Base-by-base conservation (phyloP, 2,329 filamentous ascomycete genomes). In the Thelonectria discophora region DNA sequence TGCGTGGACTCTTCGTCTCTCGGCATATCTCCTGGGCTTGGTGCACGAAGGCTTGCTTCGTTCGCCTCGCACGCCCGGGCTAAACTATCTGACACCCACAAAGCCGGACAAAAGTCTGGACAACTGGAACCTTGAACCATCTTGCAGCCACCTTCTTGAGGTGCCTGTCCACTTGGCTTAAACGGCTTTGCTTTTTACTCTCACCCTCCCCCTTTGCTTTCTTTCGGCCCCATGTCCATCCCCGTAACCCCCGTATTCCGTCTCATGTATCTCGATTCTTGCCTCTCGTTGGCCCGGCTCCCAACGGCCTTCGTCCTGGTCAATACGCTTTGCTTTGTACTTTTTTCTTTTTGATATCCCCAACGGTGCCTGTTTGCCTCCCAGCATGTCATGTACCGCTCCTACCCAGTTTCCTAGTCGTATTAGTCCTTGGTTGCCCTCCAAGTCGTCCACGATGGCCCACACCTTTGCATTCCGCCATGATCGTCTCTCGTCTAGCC, bases 391-490 rank as follows among this genome's bases (percentile, higher is more conserved):
- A 30, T 30, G 27, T 48, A 63, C 65, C 72, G 71, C 74, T 73
- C 69, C 70, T 66, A 30, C 27, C 27, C 27, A 74, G 69, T 71
- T 73, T 66, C 55, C 60, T 59, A 42, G 56, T 56, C 63, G 9
- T 47, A 24, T 37, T 37, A 47, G 15, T 11, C 21, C 21, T 60
- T 65, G 55, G 49, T 65, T 65, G 55, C 67, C 63, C 66, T 70
- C 64, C 70, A 69, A 67, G 66, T 60, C 66, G 64, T 72, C 70
- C 64, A 65, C 65, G 62, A 71, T 68, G 72, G 72, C 68, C 74
- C 74, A 76, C 74, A 71, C 71, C 66, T 72, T 70, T 72, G 72
- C 72, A 74, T 70, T 69, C 72, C 70, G 71, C 75, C 70, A 69
- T 72, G 70, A 74, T 75, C 69, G 66, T 73, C 74, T 72, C 27